Evolutionary conservation across 2,329 filamentous ascomycete genomes (phyloP), one percentile per base, ranked within the genome.

Genomic region (Colletotrichum sp.): DNA sequence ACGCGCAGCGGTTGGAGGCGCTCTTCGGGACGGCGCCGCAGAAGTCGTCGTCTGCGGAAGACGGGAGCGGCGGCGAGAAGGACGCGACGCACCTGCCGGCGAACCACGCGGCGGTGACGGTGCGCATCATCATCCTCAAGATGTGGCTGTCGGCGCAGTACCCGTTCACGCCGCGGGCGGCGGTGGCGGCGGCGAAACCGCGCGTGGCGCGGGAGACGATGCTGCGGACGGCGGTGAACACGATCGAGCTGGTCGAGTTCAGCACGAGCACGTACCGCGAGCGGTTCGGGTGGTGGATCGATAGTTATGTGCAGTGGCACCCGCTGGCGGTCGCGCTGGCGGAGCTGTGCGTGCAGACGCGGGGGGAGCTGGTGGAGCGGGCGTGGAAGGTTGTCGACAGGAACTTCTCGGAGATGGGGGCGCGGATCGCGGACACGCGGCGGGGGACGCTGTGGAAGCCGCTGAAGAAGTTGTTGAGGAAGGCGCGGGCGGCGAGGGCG

Each of bases 221-320:
- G 80, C 81, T 89, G 21, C 86, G 86, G 66, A 88, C 85, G 9
- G 87, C 89, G 6, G 80, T 89, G 21, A 86, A 87, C 18, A 84
- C 87, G 65, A 84, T 90, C 66, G 86, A 89, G 71, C 81, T 87
- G 21, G 81, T 81, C 55, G 82, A 84, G 24, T 79, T 80, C 30
- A 80, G 81, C 65, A 83, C 77, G 1, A 69, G 83, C n/a, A 80
- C 82, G 6, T 84, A 82, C 58, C 82, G 80, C 1, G 82, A 84
- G 15, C 81, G 84, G 5, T 89, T 86, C 80, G 79, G 80, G 24
- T 90, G 89, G 87, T 88, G 88, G 84, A 83, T 85, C n/a, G 80
- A 84, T 16, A 87, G 83, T 1, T 91, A 89, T 80, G 86, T 89
- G 16, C 89, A 89, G 73, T 91, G 89, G 89, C 89, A 91, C 77